Base-by-base conservation (phyloP, 305 asterid genomes). In the Fraxinus ornus region DNA sequence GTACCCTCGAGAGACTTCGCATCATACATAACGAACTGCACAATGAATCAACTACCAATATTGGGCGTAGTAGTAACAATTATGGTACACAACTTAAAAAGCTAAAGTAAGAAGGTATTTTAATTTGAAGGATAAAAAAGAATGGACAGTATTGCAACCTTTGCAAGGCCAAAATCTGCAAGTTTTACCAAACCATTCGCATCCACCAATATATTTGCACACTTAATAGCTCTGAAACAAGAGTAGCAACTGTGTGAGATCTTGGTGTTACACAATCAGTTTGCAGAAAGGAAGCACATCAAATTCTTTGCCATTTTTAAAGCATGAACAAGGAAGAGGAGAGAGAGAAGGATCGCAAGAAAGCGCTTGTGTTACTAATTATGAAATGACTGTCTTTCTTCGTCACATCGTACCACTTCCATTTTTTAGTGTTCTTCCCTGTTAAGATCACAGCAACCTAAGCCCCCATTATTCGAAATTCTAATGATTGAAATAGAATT, bases 111-210 rank as follows among this genome's bases (percentile, higher is more conserved):
- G 39, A 36, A 36, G 39, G 8, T 1, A 36, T 36, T 36, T 36
- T 36, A 36, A 36, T 36, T 7, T 36, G 7, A 4, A 36, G 39
- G 39, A 36, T 5, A n/a, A 36, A 36, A 36, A 36, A 36, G 7
- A 36, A 36, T 0, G 39, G 7, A 36, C 39, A 36, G 39, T 36
- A 36, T 36, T 5, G 39, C 7, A 73, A 96, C 99, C 98, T 94
- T 96, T 41, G 98, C 99, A 82, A 96, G 97, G 86, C 99, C 99
- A 88, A 96, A 96, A 91, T 96, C 99, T 19, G 98, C 97, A 85
- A 96, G 98, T 89, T 96, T 96, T 86, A 94, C 99, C 39, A 82
- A 86, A 74, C 99, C 99, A 85, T 86, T 88, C 73, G 97, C 88
- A 90, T 92, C 94, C 89, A 94, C 97, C 92, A 96, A 89, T 85